Evolutionary conservation across 1,139 yeast species (phyloP).

Genomic region (Lodderomyces elongisporus): DNA sequence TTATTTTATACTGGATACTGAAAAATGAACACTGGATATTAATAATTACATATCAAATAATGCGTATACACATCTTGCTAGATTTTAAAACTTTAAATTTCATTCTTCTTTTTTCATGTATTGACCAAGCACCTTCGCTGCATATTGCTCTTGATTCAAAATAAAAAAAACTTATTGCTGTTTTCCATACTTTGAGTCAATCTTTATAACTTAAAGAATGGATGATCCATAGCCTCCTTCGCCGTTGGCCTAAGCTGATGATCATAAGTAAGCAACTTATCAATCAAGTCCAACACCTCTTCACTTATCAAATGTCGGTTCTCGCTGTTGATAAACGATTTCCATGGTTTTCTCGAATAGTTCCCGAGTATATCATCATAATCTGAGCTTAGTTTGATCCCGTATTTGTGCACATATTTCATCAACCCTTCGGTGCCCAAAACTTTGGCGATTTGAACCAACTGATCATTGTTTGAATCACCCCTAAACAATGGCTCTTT

Average conservation of each 20-base stretch:
- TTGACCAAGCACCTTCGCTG: no score
- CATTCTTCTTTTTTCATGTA: no score
- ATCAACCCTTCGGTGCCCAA: constrained; percentile 67
- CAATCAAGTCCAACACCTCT: constrained; percentile 63
- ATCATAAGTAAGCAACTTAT: constrained; percentile 61
- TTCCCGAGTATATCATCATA: constrained; percentile 65
- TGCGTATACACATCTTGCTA: no score
- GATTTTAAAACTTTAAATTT: no score
- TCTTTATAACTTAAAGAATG: constrained; percentile 37
- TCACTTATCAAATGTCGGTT: constrained; percentile 53
- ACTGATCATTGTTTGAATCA: constrained; percentile 71
- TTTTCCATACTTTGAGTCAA: no score
- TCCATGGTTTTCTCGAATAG: constrained; percentile 66
- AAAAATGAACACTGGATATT: no score
- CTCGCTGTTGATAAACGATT: constrained; percentile 46
- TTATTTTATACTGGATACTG: no score
- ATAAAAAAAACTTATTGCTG: no score
- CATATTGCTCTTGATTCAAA: no score
- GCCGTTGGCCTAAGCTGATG: constrained; percentile 75
- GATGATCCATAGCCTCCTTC: constrained; percentile 65
- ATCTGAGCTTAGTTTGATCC: constrained; percentile 55
- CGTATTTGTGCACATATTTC: constrained; percentile 57
- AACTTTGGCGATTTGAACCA: constrained; percentile 73
- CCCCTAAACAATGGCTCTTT: constrained; percentile 80
- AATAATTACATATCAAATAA: no score